Evolutionary conservation across 176 grass and related monocot species (phyloP), one percentile per base, ranked within the genome.

Genomic region (Musa troglodytarum): DNA sequence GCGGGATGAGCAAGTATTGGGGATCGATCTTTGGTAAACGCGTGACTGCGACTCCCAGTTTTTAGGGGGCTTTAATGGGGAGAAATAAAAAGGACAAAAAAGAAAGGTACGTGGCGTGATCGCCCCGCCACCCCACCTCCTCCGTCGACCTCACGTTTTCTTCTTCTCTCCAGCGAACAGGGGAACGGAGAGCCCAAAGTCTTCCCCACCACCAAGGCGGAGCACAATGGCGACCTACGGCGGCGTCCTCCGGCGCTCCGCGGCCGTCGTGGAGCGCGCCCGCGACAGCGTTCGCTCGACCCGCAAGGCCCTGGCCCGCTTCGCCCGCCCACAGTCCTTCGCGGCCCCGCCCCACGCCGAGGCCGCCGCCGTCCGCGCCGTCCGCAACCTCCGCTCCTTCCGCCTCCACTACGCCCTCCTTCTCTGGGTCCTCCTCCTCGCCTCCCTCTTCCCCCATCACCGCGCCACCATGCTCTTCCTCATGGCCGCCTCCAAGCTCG

Each of bases 401-500:
- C 85, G 81, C 8, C 65, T 92, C 78, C 89, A 96, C 69, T 96
- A 96, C 79, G 89, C 83, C 8, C 75, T 70, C 54, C 68, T 96
- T 50, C 79, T 90, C 52, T 96, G 93, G 93, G 69, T 64, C 56
- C 72, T 96, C 68, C 85, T 96, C 57, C 89, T 92, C 1, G 85
- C 78, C 0, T 86, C 87, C 13, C 87, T 96, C 14, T 80, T 77
- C 20, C 81, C 87, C 20, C 83, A 72, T 43, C 93, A 86, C 70
- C 52, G 89, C 13, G 79, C 79, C 0, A 92, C 93, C 50, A 82
- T 92, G 77, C 68, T 96, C 54, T 89, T 96, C 75, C 89, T 96
- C 85, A 92, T 92, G 93, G 89, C 93, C 54, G 85, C 87, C 1
- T 87, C 93, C 28, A 96, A 96, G 83, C 83, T 78, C 29, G 86